These are phyloP conservation scores for Suillus clintonianus DNA, from an alignment of 768 basidiomycete genomes.

Conservation along the genomic window DNA sequence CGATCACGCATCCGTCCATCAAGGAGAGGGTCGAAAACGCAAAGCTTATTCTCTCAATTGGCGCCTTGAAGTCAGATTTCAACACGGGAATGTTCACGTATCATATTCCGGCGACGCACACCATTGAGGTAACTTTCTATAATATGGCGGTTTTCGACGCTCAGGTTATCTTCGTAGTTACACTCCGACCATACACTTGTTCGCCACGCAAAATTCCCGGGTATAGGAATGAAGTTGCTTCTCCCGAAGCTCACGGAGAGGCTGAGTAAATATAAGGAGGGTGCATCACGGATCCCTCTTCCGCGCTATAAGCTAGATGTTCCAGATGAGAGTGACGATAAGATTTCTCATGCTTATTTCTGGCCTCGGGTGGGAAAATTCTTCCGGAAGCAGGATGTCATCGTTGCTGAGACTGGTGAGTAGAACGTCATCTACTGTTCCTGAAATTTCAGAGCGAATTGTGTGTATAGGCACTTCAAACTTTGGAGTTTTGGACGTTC, in stretches of 20 bases:
- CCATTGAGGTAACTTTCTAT: conserved; percentile 56
- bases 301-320: conserved; percentile 41
- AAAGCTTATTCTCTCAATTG: conserved; percentile 75
- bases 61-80: conserved; percentile 73
- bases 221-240: conserved; percentile 76
- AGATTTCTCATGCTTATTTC: conserved; percentile 77
- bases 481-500: conserved; percentile 84
- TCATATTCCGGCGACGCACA: conserved; percentile 56
- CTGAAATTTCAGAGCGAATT: neutral
- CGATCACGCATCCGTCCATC: conserved; percentile 63
- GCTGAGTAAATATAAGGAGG: conserved; percentile 42
- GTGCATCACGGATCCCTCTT: conserved; percentile 47
- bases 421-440: neutral
- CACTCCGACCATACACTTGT: conserved; percentile 75
- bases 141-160: neutral
- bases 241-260: conserved; percentile 69
- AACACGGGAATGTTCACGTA: conserved; percentile 90
- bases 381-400: conserved; percentile 71
- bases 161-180: conserved; percentile 43
- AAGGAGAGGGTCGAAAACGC: conserved; percentile 74
- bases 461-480: conserved; percentile 60
- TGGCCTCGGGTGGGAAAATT: conserved; percentile 81
- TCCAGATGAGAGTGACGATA: conserved; percentile 50
- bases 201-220: conserved; percentile 61
- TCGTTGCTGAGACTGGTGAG: conserved; percentile 84